These are phyloP conservation scores for Spathaspora boniae DNA, from an alignment of 805 yeast species.

Conservation along the genomic window DNA sequence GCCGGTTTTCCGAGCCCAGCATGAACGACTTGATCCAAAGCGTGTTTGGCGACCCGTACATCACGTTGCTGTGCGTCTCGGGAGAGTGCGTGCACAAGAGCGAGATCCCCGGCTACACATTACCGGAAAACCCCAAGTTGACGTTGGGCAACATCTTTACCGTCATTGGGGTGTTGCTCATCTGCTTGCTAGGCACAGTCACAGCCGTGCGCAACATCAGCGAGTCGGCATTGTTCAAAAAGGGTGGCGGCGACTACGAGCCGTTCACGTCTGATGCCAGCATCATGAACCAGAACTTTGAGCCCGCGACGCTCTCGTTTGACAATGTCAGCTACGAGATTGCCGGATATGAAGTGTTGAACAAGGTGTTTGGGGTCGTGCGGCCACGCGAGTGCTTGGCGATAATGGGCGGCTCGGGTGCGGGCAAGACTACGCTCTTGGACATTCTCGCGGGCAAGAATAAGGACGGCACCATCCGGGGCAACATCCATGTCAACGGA, in stretches of 20 bases:
- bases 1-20: slow-evolving; percentile 89
- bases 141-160: slow-evolving; percentile 46
- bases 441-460: slow-evolving; percentile 89
- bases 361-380: slow-evolving; percentile 68
- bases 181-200: slow-evolving; percentile 38
- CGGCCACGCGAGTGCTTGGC: slow-evolving; percentile 89
- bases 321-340: slow-evolving; percentile 63
- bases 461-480: slow-evolving; percentile 68
- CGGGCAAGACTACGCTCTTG: slow-evolving; percentile 91
- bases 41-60: slow-evolving; percentile 93
- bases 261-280: slow-evolving; percentile 22
- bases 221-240: slow-evolving; percentile 58
- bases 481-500: slow-evolving; percentile 78
- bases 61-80: slow-evolving; percentile 73
- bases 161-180: slow-evolving; percentile 41
- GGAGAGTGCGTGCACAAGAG: slow-evolving; percentile 93
- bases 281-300: slow-evolving; percentile 50
- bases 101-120: slow-evolving; percentile 85
- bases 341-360: slow-evolving; percentile 44
- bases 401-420: slow-evolving; percentile 98
- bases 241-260: slow-evolving; percentile 27
- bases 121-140: slow-evolving; percentile 52
- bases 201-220: slow-evolving; percentile 48
- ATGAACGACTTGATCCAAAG: slow-evolving; percentile 89
- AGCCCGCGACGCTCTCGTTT: slow-evolving; percentile 74